phyloP scores from a whole-genome alignment of 768 basidiomycete species.

The Neoboletus magnificus region DNA sequence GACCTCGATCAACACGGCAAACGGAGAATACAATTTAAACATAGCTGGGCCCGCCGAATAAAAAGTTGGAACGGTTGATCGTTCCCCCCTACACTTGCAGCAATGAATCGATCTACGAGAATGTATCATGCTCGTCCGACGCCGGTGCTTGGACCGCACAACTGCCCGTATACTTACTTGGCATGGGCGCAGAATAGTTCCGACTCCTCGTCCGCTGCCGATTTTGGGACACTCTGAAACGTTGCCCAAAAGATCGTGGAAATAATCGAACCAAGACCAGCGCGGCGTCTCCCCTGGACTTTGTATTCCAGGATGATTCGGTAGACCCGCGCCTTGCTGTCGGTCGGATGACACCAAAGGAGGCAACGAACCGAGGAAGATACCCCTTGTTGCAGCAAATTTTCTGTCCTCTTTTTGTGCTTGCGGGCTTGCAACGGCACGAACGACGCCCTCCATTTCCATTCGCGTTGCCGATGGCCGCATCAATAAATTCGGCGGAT shows the following conservation, averaged over 20 bases:
- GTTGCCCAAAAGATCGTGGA: not conserved
- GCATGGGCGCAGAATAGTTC: not conserved
- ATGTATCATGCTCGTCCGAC: not conserved
- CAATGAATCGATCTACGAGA: not conserved
- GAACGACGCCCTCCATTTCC: conserved; percentile 70
- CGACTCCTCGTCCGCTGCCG: no score
- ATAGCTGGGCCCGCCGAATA: no score
- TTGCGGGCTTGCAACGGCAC: conserved; percentile 64
- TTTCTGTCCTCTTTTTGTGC: conserved; percentile 77
- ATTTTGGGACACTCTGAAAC: no score
- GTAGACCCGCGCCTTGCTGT: conserved; percentile 65
- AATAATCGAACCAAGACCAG: not conserved
- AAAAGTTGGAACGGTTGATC: not conserved
- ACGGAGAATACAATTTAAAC: not conserved
- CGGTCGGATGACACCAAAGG: conserved; percentile 79
- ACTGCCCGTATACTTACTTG: no score
- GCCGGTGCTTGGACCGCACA: not conserved
- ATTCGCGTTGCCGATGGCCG: conserved; percentile 69
- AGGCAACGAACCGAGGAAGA: conserved; percentile 81
- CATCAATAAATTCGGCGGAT: conserved; percentile 37
- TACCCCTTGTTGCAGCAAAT: conserved; percentile 70
- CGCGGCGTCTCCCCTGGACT: not conserved
- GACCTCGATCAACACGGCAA: not conserved
- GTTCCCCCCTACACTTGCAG: no score
- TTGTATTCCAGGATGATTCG: not conserved